Conservation (phyloP, 768 basidiomycete genomes). For the Panus rudis region DNA sequence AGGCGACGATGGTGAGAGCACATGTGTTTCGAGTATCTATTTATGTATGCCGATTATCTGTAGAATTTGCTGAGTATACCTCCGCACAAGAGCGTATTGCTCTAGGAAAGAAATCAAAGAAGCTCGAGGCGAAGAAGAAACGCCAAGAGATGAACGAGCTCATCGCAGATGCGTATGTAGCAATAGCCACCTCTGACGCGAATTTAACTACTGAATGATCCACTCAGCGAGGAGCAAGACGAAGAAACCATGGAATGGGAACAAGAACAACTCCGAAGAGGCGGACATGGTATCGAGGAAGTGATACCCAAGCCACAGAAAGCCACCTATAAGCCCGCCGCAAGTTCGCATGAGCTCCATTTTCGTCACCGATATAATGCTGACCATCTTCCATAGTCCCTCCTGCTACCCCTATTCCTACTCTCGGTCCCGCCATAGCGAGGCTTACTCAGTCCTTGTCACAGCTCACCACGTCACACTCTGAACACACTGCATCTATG, state of each 20-base stretch:
- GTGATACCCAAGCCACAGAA: conserved; percentile 35
- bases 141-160: conserved; percentile 70
- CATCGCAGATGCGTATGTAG: conserved; percentile 72
- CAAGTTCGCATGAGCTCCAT: conserved; percentile 43
- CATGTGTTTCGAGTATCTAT: conserved; percentile 1
- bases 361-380: conserved; percentile 6
- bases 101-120: conserved; percentile 74
- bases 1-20: conserved; percentile 69
- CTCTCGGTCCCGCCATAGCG: conserved; percentile 51
- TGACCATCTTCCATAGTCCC: conserved; percentile 47
- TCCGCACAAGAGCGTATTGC: conserved; percentile 84
- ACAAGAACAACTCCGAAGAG: conserved; percentile 71
- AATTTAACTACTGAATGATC: conserved; percentile 3
- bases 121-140: conserved; percentile 58
- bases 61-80: conserved; percentile 84
- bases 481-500: conserved; percentile 49
- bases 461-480: conserved; percentile 61
- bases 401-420: conserved; percentile 51
- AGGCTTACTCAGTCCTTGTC: conserved; percentile 56
- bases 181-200: not conserved
- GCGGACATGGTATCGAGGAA: conserved; percentile 47
- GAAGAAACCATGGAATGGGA: conserved; percentile 87
- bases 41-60: too few species aligned
- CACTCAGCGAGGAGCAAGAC: conserved; percentile 64
- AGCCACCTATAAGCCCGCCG: conserved; percentile 60